Evolutionary conservation across 2,329 filamentous ascomycete genomes (phyloP).

Genomic region (Shiraia bambusicola): DNA sequence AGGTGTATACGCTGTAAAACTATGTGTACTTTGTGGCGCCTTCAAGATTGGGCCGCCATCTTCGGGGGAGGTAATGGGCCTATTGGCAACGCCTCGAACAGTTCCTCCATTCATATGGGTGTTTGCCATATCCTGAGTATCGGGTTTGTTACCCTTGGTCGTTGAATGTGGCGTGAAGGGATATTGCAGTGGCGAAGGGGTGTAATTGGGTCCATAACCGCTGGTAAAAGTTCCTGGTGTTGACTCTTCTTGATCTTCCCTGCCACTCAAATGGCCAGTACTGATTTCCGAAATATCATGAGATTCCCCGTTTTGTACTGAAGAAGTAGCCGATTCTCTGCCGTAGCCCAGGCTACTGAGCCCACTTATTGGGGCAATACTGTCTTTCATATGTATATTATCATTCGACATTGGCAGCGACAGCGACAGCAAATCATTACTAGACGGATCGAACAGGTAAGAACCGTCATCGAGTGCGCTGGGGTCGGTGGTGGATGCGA

Average conservation of each 20-base stretch:
- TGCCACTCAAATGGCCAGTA: conserved; percentile 35
- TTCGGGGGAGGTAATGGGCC: conserved; percentile 6
- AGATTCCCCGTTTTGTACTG: conserved; percentile 42
- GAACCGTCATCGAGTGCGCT: conserved; percentile 38
- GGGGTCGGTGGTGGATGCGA: conserved; percentile 36
- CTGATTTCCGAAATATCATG: conserved; percentile 41
- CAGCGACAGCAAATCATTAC: conserved; percentile 35
- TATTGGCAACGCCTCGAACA: conserved; percentile 13
- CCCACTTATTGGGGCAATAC: conserved; percentile 32
- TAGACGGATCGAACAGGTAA: conserved; percentile 37
- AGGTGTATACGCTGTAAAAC: conserved; percentile 25
- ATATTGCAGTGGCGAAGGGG: conserved; percentile 33
- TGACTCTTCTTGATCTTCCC: conserved; percentile 35
- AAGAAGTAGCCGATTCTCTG: conserved; percentile 44
- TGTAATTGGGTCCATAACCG: conserved; percentile 30
- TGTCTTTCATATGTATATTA: conserved; percentile 36
- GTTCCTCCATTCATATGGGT: conserved; percentile 12
- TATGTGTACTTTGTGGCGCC: conserved; percentile 13
- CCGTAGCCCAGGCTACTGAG: conserved; percentile 42
- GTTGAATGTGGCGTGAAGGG: conserved; percentile 28
- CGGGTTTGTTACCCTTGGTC: not conserved
- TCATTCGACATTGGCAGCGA: conserved; percentile 38
- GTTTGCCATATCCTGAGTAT: conserved; percentile 11
- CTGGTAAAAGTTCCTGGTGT: conserved; percentile 32
- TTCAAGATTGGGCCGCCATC: conserved; percentile 14